Evolutionary conservation across 164 flowering plant genomes (phyloP).

Genomic region (Protea cynaroides): DNA sequence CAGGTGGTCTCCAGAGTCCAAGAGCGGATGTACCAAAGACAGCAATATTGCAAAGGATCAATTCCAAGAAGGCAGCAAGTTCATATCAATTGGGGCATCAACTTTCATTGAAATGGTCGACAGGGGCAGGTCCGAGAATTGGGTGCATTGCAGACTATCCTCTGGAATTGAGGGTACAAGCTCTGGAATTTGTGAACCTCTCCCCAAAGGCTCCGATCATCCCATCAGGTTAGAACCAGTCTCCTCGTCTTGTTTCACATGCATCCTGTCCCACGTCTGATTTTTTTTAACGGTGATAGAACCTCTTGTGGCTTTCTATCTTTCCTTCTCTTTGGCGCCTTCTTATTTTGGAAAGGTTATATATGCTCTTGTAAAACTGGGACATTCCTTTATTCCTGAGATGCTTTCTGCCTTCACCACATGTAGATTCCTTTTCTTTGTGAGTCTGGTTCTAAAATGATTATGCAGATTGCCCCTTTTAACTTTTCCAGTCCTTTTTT

Average conservation of each 20-base stretch:
- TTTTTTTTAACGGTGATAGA: background rate
- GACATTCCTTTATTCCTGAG: background rate
- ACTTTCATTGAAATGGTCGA: conserved; percentile 63
- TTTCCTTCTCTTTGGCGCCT: no score
- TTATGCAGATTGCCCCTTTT: background rate
- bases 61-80: conserved; percentile 55
- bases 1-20: conserved; percentile 79
- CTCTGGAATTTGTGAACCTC: conserved; percentile 63
- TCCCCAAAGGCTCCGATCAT: conserved; percentile 48
- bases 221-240: conserved; percentile 18
- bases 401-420: background rate
- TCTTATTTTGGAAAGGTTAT: no score
- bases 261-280: conserved; percentile 5
- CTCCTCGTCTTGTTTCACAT: conserved; percentile 10
- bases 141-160: conserved; percentile 92
- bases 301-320: no score
- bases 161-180: conserved; percentile 52
- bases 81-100: conserved; percentile 77
- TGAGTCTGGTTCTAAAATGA: background rate
- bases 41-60: conserved; percentile 65
- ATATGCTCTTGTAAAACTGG: background rate
- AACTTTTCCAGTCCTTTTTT: background rate
- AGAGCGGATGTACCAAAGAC: conserved; percentile 56
- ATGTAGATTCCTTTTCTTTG: background rate
- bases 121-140: conserved; percentile 85